Base-by-base conservation (phyloP, 1,284 basidiomycete species). In the Naganishia liquefaciens region DNA sequence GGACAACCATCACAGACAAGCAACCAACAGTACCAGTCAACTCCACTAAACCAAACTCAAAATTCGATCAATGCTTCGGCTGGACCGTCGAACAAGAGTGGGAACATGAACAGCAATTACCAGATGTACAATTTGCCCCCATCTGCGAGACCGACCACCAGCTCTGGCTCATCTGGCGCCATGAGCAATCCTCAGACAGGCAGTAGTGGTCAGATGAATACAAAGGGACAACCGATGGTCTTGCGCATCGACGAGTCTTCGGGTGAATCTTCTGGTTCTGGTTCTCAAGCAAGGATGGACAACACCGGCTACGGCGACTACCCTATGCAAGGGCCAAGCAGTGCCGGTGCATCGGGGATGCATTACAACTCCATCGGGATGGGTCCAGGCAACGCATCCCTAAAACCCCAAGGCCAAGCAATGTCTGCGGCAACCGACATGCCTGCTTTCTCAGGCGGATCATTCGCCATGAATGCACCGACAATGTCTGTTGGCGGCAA, bases 81-180 rank as follows among this genome's bases (percentile, higher is more conserved):
- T 19, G 46, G 46, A 21, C 47, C 17, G 23, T 62, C 61, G 1
- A 53, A 27, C 6, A 13, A 51, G 21, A 62, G 27, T 23, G 27
- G 23, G 13, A 62, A 46, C 42, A 21, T 4, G n/a, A 62, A 44
- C 21, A 28, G 27, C 61, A 53, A 62, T 33, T 47, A 43, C 30
- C 60, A 52, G 23, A 52, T 52, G 49, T 53, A 62, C 60, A 62
- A 52, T 27, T 40, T 62, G 25, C 60, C 60, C 13, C 30, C 39
- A 30, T 62, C 50, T 1, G 50, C 60, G 39, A 43, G 50, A 21
- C 60, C 60, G 39, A 21, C 60, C 5, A 62, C 50, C 13, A 42
- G 50, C 15, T 52, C 60, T 52, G 60, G 50, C n/a, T 50, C 40
- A n/a, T 39, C 42, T 28, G 60, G 51, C 23, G 44, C 28, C 40